These are phyloP conservation scores for Tolypocladium tropicale DNA, from an alignment of 2,329 filamentous ascomycete genomes.

Conservation along the genomic window DNA sequence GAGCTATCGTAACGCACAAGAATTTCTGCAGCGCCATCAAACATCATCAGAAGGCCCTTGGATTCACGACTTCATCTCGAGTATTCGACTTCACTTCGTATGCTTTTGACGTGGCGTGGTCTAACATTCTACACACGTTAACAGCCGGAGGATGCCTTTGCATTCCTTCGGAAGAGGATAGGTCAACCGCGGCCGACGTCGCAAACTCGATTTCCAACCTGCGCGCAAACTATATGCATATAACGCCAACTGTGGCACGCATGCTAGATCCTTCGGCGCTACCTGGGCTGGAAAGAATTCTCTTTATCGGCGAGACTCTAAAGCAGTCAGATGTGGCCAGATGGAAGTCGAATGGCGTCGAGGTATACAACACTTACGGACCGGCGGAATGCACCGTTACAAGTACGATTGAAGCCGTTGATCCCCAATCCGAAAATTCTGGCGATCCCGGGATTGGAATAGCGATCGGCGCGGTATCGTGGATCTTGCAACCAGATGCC, in stretches of 20 bases:
- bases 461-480: conserved; percentile 5
- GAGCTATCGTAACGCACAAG: neutral
- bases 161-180: conserved; percentile 1
- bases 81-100: conserved; percentile 3
- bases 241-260: neutral
- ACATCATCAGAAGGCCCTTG: neutral
- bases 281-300: neutral
- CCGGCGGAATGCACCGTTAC: neutral
- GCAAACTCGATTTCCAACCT: neutral
- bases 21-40: neutral
- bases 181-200: neutral
- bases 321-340: neutral
- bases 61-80: neutral
- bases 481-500: conserved; percentile 17
- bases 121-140: conserved; percentile 1
- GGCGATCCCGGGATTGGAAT: neutral
- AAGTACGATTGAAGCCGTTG: neutral
- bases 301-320: neutral
- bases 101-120: conserved; percentile 1
- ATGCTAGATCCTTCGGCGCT: neutral
- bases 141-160: conserved; percentile 2
- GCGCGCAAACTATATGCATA: neutral
- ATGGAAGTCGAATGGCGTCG: neutral
- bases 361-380: neutral
- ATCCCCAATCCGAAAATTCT: neutral